Evolutionary conservation across 371 early-diverging fungal genomes (phyloP), one percentile per base, ranked within the genome.

Genomic region (Coemansia sp.): DNA sequence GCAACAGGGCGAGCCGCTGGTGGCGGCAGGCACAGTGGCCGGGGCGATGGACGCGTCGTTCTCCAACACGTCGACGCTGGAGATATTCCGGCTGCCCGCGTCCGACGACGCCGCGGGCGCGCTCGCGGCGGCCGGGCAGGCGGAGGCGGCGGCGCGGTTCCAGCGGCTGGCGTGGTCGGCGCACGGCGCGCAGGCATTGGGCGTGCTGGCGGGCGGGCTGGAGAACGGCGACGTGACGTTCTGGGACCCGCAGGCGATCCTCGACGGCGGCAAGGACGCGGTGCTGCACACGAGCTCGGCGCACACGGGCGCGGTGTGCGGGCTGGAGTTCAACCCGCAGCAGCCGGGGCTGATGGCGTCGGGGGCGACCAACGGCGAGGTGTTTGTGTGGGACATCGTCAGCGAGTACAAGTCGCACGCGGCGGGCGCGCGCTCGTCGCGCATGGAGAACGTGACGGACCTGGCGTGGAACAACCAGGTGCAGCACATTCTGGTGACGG

Each of bases 1-100:
- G 34, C 59, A 65, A 26, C 89, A 88, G 68, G 84, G 87, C 49
- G 62, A 83, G 30, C 83, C 89, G 35, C 77, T 88, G 55, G 82
- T 98, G 58, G 96, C 95, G n/a, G 83, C 90, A 13, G 99, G 96
- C 59, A 94, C 96, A 32, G 94, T 93, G 36, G 93, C 97, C 8
- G 99, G 99, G 31, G 95, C 99, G 34, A 83, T 98, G 59, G 97
- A 96, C 81, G 95, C 93, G 50, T 88, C 92, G 14, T 98, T 98
- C 73, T 91, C 91, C 55, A 93, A 90, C 79, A 85, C 88, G 50
- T 88, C 96, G 5, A 90, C 90, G 75, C 86, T 98, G 42, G 96
- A 96, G 78, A 79, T 98, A 47, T 94, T 91, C 73, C 85, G 87
- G 63, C 86, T 94, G 40, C 87, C 88, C 67, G 77, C 90, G 16